Conservation (phyloP, 139 green algal genomes). For the Choricystis sp. region DNA sequence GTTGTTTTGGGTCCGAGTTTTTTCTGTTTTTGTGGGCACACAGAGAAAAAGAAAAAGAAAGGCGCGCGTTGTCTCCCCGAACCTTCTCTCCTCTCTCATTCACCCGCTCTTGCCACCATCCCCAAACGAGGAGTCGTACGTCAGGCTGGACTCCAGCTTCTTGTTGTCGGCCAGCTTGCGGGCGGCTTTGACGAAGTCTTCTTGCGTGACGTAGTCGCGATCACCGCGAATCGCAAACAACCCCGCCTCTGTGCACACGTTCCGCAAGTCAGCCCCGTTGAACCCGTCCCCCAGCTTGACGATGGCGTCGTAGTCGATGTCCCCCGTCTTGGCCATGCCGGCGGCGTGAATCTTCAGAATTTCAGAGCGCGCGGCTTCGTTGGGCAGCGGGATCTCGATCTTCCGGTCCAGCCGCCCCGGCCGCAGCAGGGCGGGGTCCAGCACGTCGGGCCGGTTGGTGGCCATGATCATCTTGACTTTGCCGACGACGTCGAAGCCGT, state of each 20-base stretch:
- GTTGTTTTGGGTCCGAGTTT: too few relatives aligned
- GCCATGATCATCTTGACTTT: slow-evolving; percentile 96
- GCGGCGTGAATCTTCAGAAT: slow-evolving; percentile 97
- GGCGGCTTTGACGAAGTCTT: slow-evolving; percentile 99
- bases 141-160: slow-evolving; percentile 82
- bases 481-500: slow-evolving; percentile 94
- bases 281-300: slow-evolving; percentile 94
- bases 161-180: slow-evolving; percentile 95
- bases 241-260: slow-evolving; percentile 97
- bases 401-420: slow-evolving; percentile 91
- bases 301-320: slow-evolving; percentile 98
- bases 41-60: background rate
- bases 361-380: slow-evolving; percentile 89
- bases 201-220: slow-evolving; percentile 78
- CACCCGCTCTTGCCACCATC: too few relatives aligned
- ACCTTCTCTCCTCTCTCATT: slow-evolving; percentile 3
- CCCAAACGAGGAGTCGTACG: slow-evolving; percentile 62
- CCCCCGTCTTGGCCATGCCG: slow-evolving; percentile 88
- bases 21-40: too few relatives aligned
- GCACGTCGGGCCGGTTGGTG: slow-evolving; percentile 88
- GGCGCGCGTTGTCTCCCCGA: background rate
- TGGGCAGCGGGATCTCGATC: slow-evolving; percentile 99
- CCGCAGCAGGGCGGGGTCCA: slow-evolving; percentile 93
- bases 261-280: slow-evolving; percentile 96
- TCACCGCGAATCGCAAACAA: slow-evolving; percentile 95